Percentiles rank a stretch among this genome's conserved stretches.
These are phyloP conservation scores for Sphaerulina musiva DNA, from an alignment of 2,329 filamentous ascomycete species.

Conservation along the genomic window DNA sequence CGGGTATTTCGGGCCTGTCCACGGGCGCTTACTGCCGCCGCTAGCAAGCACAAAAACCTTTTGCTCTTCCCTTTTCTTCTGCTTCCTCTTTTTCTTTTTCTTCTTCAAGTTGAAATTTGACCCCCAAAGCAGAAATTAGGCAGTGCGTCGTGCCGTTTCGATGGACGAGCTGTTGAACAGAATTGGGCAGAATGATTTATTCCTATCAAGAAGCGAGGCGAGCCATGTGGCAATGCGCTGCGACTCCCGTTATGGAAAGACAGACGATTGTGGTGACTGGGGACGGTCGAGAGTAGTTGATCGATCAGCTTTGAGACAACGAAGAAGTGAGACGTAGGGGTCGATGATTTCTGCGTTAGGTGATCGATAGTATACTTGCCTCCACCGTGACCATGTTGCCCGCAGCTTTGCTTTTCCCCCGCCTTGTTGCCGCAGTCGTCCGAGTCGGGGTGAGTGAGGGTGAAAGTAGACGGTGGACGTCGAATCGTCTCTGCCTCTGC, in stretches of 20 bases:
- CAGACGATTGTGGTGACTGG: neutral
- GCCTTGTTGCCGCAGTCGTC: too few relatives aligned
- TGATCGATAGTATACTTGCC: too few relatives aligned
- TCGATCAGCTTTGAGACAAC: too few relatives aligned
- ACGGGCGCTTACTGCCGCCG: neutral
- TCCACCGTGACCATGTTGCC: too few relatives aligned
- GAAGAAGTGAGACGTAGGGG: too few relatives aligned
- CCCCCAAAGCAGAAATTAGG: constrained; percentile 40
- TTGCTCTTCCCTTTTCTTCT: neutral
- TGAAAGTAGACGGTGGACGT: too few relatives aligned
- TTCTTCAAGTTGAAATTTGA: constrained; percentile 49
- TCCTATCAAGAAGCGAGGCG: constrained; percentile 33
- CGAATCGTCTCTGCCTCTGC: too few relatives aligned
- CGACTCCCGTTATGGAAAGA: constrained; percentile 31
- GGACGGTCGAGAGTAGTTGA: too few relatives aligned
- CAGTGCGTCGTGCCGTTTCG: constrained; percentile 17
- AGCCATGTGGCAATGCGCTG: constrained; percentile 19
- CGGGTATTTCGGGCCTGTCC: too few relatives aligned
- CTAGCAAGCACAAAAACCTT: neutral
- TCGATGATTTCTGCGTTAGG: too few relatives aligned
- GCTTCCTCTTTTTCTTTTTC: constrained; percentile 23
- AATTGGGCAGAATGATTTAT: constrained; percentile 44
- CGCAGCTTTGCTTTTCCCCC: too few relatives aligned
- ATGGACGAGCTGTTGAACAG: constrained; percentile 47
- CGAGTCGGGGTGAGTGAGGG: too few relatives aligned